Base-by-base conservation (phyloP, 2,329 filamentous ascomycete genomes). In the Colletotrichum sp. region DNA sequence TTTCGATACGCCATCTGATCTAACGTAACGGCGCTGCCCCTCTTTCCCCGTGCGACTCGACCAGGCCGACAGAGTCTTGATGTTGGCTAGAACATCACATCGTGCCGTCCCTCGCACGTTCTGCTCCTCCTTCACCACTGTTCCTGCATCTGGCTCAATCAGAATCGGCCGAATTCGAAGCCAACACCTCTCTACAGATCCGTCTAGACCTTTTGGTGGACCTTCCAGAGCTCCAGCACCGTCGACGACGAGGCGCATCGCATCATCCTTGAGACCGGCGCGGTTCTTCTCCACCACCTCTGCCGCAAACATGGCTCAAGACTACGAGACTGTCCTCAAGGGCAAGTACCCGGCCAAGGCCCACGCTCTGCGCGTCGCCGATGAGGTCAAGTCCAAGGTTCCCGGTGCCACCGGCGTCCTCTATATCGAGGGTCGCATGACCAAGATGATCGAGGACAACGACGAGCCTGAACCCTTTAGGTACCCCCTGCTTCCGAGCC, bases 341-440 rank as follows among this genome's bases (percentile, higher is more conserved):
- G 90, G 89, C 78, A 93, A 93, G 82, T 93, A 93, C 84, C 97
- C 97, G 28, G 96, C 94, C 81, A 99, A 98, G 87, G 89, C 91
- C 32, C 97, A 99, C 85, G 95, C 95, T 75, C 91, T 91, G 80
- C 93, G 94, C 77, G 96, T 99, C n/a, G 94, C 93, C 74, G 92
- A 95, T 75, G 94, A 93, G 83, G 93, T 99, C 78, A 90, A 90
- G 71, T 87, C 91, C 76, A 92, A 94, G 82, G 87, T 92, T 55
- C 92, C 94, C 36, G 89, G 91, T 78, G 89, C 89, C 72, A 71
- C 34, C n/a, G 96, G 96, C 64, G 89, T 96, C 21, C 90, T 99
- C 73, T 99, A 98, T 83, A 89, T 99, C 61, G 96, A 99, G 87
- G 94, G 93, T 70, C 94, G 96, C 82, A 92, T 93, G 84, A 95